phyloP scores from a whole-genome alignment of 2,329 filamentous ascomycete species.

The Aspergillus niger region DNA sequence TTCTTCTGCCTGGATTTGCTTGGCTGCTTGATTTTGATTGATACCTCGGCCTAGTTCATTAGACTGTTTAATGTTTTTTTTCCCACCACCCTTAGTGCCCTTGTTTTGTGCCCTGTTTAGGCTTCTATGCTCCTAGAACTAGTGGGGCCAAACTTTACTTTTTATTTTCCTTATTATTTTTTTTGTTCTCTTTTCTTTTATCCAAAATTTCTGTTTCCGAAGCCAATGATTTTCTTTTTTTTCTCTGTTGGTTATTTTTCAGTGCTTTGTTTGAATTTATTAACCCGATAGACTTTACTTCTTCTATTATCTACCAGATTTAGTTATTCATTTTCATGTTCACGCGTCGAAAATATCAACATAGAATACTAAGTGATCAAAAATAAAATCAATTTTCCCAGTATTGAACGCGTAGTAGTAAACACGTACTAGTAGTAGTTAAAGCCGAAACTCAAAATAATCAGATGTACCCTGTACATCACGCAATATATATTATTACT shows the following conservation, averaged over 20 bases:
- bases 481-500: no score
- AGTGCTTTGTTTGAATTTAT: neutral
- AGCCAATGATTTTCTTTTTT: neutral
- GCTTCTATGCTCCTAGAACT: neutral
- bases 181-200: neutral
- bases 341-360: neutral
- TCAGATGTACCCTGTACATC: no score
- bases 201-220: neutral
- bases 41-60: slow-evolving; percentile 26
- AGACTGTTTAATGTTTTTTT: slow-evolving; percentile 22
- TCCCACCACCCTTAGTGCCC: neutral
- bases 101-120: no score
- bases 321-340: neutral
- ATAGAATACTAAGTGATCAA: neutral
- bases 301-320: neutral
- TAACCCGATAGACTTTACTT: slow-evolving; percentile 11
- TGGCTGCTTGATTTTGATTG: slow-evolving; percentile 14
- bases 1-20: slow-evolving; percentile 1
- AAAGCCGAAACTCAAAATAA: no score
- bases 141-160: neutral
- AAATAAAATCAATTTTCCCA: no score
- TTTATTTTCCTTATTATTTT: slow-evolving; percentile 1
- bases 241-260: neutral
- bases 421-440: no score
- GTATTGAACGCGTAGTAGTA: no score